Evolutionary conservation across 2,329 filamentous ascomycete species (phyloP), one percentile per base, ranked within the genome.

Genomic region (Fusarium mexicanum): DNA sequence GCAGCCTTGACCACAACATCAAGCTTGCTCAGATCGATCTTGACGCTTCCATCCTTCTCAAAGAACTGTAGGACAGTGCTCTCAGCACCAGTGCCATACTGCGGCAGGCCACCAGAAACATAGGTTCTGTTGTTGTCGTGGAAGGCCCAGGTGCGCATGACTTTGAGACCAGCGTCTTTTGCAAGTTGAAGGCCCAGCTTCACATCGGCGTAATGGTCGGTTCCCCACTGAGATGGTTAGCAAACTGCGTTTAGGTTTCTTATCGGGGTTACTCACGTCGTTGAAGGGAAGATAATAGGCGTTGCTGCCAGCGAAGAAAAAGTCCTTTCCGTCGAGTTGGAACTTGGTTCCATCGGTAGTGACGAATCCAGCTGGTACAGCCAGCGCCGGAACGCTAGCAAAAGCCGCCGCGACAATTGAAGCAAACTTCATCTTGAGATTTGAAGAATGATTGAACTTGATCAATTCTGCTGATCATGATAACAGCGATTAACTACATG

Each of bases 241-340:
- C 29, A 29, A 29, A 29, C 29, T 29, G 3, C 29, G 29, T 29
- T 29, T 29, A 29, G 29, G 29, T 29, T 29, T 29, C 29, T 29
- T 2, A 29, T 29, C 8, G 29, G 29, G 29, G 8, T 29, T 29
- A 29, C 29, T 29, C 29, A 29, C 29, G 29, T 29, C 84, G 60
- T 83, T 85, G 78, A 89, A 89, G 0, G 87, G 87, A 24, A 89
- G 86, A 71, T 88, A 89, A 70, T 89, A 89, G 16, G 87, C 88
- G 77, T 90, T 90, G 71, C 84, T 87, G 3, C 88, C 88, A 4
- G 88, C 88, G 74, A 89, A 90, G 79, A 88, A 85, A 75, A 89
- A 89, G 69, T 87, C 84, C 67, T 87, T 82, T 63, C 88, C 88
- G 53, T 89, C 84, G 9, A 90, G 83, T 77, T 86, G 81, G 79